Percentiles rank a stretch among this genome's conserved stretches.
phyloP scores from a whole-genome alignment of 2,329 filamentous ascomycete species.

The Shiraia sp. region DNA sequence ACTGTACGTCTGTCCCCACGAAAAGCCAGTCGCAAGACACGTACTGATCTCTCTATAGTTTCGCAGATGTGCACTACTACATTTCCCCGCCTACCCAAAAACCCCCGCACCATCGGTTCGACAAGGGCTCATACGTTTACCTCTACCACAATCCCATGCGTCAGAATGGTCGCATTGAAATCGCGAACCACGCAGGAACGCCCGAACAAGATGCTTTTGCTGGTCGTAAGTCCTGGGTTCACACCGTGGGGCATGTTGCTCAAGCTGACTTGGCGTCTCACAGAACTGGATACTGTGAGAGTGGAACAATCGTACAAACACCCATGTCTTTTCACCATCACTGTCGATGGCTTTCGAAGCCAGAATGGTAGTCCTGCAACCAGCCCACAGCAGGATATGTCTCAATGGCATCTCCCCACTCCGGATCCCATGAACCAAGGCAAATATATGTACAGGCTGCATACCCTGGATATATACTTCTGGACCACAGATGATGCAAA shows the following conservation, averaged over 20 bases:
- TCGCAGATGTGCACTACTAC: conserved; percentile 79
- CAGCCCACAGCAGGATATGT: conserved; percentile 52
- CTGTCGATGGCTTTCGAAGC: conserved; percentile 54
- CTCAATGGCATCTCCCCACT: conserved; percentile 74
- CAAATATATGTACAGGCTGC: conserved; percentile 78
- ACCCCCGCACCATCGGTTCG: conserved; percentile 78
- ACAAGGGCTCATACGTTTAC: conserved; percentile 79
- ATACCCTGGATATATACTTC: conserved; percentile 77
- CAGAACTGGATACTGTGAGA: conserved; percentile 68
- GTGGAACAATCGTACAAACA: conserved; percentile 76
- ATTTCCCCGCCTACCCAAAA: conserved; percentile 68
- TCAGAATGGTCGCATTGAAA: conserved; percentile 70
- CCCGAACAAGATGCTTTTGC: conserved; percentile 79
- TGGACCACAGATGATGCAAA: conserved; percentile 75
- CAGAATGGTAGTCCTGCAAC: conserved; percentile 41
- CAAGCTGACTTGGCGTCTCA: conserved; percentile 20
- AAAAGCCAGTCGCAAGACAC: not conserved
- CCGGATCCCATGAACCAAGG: conserved; percentile 73
- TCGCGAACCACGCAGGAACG: conserved; percentile 74
- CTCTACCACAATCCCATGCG: conserved; percentile 74
- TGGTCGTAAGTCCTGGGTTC: conserved; percentile 63
- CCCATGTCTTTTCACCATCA: conserved; percentile 69
- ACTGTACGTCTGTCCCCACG: conserved; percentile 46
- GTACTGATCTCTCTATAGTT: conserved; percentile 54
- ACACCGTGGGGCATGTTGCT: not conserved